phyloP scores from a whole-genome alignment of 192 early-diverging fungal genomes.

The Paraglomus brasilianum region DNA sequence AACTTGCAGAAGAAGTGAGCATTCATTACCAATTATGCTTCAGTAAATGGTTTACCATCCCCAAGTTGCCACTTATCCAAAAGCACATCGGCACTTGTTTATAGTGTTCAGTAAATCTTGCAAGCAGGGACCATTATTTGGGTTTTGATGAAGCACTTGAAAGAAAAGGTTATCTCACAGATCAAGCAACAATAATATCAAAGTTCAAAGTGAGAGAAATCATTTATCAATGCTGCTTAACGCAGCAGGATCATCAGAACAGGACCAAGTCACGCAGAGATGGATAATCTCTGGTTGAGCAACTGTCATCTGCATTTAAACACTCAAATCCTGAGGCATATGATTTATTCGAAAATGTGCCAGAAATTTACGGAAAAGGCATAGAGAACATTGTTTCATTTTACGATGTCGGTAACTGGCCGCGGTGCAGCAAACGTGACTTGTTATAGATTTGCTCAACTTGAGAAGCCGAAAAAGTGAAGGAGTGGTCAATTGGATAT shows the following conservation, averaged over 20 bases:
- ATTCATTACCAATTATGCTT: too few relatives aligned
- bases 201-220: slow-evolving; percentile 3
- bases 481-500: background rate
- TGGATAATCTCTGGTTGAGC: background rate
- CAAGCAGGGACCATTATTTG: background rate
- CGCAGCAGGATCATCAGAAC: background rate
- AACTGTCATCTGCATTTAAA: background rate
- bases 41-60: too few relatives aligned
- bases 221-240: slow-evolving; percentile 8
- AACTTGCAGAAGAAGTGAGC: too few relatives aligned
- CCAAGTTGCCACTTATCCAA: too few relatives aligned
- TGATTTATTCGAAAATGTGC: background rate
- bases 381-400: background rate
- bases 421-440: background rate
- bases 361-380: background rate
- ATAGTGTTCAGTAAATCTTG: background rate
- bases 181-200: background rate
- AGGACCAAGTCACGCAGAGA: background rate
- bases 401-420: background rate
- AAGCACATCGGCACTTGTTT: too few relatives aligned
- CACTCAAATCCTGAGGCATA: background rate
- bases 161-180: background rate
- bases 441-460: slow-evolving; percentile 3
- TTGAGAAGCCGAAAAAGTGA: background rate
- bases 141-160: slow-evolving; percentile 12